phyloP scores from a whole-genome alignment of 148 eudicot genomes.

The Beta vulgaris region DNA sequence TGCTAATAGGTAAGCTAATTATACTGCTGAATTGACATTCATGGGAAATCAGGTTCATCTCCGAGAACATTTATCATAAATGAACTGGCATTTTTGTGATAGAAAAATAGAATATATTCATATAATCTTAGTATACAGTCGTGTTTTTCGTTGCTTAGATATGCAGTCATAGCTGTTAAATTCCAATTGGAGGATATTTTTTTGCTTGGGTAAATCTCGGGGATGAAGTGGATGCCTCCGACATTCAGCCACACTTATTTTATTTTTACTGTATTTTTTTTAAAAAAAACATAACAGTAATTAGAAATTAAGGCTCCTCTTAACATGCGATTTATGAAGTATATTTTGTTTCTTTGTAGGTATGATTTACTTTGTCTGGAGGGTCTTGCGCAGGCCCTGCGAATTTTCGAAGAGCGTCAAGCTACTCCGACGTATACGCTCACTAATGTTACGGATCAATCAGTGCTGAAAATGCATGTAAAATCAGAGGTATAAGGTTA shows the following conservation, averaged over 20 bases:
- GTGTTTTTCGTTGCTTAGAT: too few relatives aligned
- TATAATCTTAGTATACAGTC: too few relatives aligned
- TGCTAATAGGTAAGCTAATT: constrained; percentile 68
- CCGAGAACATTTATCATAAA: too few relatives aligned
- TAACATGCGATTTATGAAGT: background rate
- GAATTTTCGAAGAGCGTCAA: constrained; percentile 67
- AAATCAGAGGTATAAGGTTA: constrained; percentile 63
- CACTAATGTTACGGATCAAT: constrained; percentile 38
- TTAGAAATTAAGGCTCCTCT: background rate
- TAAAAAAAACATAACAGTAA: too few relatives aligned
- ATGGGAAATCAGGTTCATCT: too few relatives aligned
- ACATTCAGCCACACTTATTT: background rate
- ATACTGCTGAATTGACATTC: background rate
- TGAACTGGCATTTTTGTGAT: too few relatives aligned
- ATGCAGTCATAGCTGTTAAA: too few relatives aligned
- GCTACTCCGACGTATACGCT: constrained; percentile 59
- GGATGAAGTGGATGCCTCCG: too few relatives aligned
- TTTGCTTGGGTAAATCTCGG: too few relatives aligned
- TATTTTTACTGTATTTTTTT: background rate
- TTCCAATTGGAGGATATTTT: too few relatives aligned
- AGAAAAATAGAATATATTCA: too few relatives aligned
- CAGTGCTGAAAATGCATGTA: constrained; percentile 83
- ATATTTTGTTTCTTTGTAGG: constrained; percentile 31
- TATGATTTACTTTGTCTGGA: constrained; percentile 98
- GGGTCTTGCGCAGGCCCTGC: constrained; percentile 80